Conservation (phyloP, 2,329 filamentous ascomycete genomes). For the Colletotrichum lentis region DNA sequence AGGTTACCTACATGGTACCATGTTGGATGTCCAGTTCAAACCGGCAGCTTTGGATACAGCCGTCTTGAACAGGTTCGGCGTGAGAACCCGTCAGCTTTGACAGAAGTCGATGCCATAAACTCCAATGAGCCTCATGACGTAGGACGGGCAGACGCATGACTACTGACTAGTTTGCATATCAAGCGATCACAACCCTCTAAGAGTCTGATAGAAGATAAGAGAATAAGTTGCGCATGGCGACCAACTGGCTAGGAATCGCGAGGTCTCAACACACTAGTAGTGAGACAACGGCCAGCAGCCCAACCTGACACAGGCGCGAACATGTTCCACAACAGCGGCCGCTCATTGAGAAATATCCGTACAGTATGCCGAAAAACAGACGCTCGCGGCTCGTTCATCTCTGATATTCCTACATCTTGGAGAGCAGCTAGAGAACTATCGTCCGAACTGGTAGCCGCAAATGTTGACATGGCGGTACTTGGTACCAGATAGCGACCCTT, state of each 20-base stretch:
- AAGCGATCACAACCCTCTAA: neutral
- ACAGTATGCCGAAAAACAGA: neutral
- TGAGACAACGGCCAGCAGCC: neutral
- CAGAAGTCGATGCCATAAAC: neutral
- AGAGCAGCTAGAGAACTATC: neutral
- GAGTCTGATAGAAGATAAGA: too few relatives aligned
- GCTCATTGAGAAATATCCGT: neutral
- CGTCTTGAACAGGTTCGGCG: neutral
- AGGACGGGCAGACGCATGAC: too few relatives aligned
- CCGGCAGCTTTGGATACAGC: neutral
- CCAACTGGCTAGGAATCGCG: neutral
- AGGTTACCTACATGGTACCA: too few relatives aligned
- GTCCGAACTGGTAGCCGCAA: neutral
- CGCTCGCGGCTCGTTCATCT: neutral
- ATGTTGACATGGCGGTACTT: neutral
- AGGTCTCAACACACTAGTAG: neutral
- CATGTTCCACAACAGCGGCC: neutral
- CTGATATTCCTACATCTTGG: neutral
- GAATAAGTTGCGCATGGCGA: too few relatives aligned
- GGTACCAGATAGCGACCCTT: neutral
- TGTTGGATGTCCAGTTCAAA: neutral
- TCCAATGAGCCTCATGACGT: fast-evolving
- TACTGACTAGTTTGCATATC: too few relatives aligned
- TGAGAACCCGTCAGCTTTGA: neutral
- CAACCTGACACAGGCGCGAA: neutral